Conservation (phyloP, 2,329 filamentous ascomycete genomes). For the Sclerotinia sclerotiorum region DNA sequence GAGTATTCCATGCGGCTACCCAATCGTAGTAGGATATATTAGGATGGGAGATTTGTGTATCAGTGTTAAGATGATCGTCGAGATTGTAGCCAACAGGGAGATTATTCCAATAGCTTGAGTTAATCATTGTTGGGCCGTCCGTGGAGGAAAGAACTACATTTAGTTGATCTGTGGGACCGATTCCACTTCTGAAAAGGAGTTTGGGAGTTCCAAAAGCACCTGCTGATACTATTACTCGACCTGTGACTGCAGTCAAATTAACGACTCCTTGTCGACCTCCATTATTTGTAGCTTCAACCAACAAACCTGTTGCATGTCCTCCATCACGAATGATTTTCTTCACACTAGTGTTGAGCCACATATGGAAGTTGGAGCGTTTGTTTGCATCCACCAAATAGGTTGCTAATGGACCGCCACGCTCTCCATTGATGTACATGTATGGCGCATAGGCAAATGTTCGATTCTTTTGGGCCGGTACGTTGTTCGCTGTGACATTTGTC, state of each 20-base stretch:
- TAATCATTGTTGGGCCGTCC: constrained; percentile 54
- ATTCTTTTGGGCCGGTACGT: constrained; percentile 61
- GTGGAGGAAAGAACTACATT: constrained; percentile 49
- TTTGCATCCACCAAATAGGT: constrained; percentile 67
- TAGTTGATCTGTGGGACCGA: constrained; percentile 52
- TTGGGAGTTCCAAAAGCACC: constrained; percentile 63
- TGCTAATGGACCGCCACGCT: constrained; percentile 67
- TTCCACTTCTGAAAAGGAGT: constrained; percentile 64
- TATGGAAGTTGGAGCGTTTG: constrained; percentile 61
- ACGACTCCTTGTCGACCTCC: constrained; percentile 60
- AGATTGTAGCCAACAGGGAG: constrained; percentile 60
- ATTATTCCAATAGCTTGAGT: constrained; percentile 53
- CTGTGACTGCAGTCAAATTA: constrained; percentile 57
- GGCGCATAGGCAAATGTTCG: constrained; percentile 61
- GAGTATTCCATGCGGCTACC: constrained; percentile 56
- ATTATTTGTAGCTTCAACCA: constrained; percentile 56
- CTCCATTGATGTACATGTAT: constrained; percentile 66
- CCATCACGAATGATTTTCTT: constrained; percentile 63
- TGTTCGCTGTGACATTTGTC: constrained; percentile 60
- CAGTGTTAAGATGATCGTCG: constrained; percentile 59
- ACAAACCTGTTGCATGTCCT: constrained; percentile 63
- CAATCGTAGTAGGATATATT: constrained; percentile 63
- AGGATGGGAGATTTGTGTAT: constrained; percentile 52
- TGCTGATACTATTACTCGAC: constrained; percentile 66
- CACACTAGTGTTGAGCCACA: constrained; percentile 67